These are phyloP conservation scores for Henningerozyma blattae DNA, from an alignment of 805 yeast genomes.

Conservation along the genomic window DNA sequence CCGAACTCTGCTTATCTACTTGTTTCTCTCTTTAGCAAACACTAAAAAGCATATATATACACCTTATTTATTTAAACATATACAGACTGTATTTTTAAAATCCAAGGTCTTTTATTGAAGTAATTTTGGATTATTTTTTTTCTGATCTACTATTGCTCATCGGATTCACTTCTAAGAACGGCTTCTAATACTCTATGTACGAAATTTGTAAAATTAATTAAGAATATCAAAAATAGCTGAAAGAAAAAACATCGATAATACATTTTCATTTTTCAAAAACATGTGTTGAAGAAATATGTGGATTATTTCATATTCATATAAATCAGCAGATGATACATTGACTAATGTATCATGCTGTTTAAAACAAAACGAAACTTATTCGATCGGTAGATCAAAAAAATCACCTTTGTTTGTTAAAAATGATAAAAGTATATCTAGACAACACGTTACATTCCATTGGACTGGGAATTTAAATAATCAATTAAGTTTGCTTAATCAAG, in stretches of 20 bases:
- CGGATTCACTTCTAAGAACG: too few species aligned
- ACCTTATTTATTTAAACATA: too few species aligned
- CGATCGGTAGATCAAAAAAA: constrained; percentile 23
- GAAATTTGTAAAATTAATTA: neutral
- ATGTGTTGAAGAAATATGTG: constrained; percentile 11
- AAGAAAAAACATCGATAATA: neutral
- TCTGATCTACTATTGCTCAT: too few species aligned
- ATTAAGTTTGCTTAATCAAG: constrained; percentile 10
- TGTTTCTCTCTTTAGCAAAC: too few species aligned
- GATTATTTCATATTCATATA: constrained; percentile 14
- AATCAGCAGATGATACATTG: constrained; percentile 9
- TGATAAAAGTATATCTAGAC: constrained; percentile 24
- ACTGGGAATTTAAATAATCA: constrained; percentile 1
- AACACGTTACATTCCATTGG: constrained; percentile 17
- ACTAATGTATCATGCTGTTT: constrained; percentile 10
- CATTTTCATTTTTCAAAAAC: neutral
- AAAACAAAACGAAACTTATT: constrained; percentile 5
- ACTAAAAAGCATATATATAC: too few species aligned
- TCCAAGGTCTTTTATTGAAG: too few species aligned
- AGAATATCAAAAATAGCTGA: neutral
- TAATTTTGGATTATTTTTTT: too few species aligned
- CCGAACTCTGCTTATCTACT: too few species aligned
- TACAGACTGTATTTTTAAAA: too few species aligned
- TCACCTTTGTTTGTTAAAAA: constrained; percentile 17
- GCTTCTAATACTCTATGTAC: neutral